A percentile compares a stretch with the other conserved stretches of the same genome.
Conservation (phyloP, 345 rosid genomes). For the Eucalyptus sp. region DNA sequence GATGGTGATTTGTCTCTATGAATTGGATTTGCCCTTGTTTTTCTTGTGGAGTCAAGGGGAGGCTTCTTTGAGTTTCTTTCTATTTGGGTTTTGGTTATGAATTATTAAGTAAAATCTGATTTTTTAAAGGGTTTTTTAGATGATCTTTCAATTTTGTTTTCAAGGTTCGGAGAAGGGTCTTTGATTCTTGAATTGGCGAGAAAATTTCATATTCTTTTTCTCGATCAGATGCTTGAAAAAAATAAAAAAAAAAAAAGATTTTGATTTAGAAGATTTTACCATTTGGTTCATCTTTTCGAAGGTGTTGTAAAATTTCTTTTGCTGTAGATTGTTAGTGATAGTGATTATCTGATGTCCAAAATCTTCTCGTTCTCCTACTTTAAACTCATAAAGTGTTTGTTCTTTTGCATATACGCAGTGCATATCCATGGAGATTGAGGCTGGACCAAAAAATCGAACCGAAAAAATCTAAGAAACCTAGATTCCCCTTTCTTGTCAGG, state of each 20-base stretch:
- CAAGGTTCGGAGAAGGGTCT: not conserved
- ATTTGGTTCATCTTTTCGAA: not conserved
- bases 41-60: not conserved
- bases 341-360: not conserved
- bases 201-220: not conserved
- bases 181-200: not conserved
- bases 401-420: not conserved
- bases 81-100: not conserved
- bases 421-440: not conserved
- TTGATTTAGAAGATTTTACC: not conserved
- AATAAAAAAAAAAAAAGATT: not conserved
- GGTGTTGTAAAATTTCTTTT: not conserved
- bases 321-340: not conserved
- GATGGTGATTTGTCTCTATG: not conserved
- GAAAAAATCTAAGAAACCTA: not conserved
- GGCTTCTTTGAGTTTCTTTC: not conserved
- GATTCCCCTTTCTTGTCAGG: not conserved
- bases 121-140: not conserved
- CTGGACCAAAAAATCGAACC: not conserved
- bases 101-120: not conserved
- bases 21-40: not conserved
- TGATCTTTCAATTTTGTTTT: not conserved
- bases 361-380: not conserved
- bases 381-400: not conserved
- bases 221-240: not conserved